A percentile compares a stretch with the other conserved stretches of the same genome.
Evolutionary conservation across 768 basidiomycete genomes (phyloP).

Genomic region (Saitozyma sp.): DNA sequence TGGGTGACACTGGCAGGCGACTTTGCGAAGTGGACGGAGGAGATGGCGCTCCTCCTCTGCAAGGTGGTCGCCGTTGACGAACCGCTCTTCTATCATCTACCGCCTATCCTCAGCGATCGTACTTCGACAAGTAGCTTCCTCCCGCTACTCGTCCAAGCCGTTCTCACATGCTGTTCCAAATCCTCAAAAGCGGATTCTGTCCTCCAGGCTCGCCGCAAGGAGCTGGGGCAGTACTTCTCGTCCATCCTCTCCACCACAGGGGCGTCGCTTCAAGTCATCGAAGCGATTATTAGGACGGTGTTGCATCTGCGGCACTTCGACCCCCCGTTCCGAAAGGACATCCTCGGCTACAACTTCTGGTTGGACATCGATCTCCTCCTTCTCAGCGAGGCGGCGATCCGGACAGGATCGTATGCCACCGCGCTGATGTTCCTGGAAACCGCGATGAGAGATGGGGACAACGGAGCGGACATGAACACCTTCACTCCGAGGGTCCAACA

Average conservation of each 20-base stretch:
- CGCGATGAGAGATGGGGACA: constrained; percentile 59
- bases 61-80: constrained; percentile 42
- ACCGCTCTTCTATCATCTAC: constrained; percentile 70
- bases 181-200: constrained; percentile 1
- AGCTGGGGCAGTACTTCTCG: constrained; percentile 62
- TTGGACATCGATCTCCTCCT: constrained; percentile 71
- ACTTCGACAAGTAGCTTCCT: constrained; percentile 67
- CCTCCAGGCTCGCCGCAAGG: not conserved
- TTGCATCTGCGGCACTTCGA: constrained; percentile 75
- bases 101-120: constrained; percentile 62
- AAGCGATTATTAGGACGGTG: constrained; percentile 67
- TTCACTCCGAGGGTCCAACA: constrained; percentile 26
- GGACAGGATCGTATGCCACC: constrained; percentile 82
- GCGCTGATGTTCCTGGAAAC: constrained; percentile 87
- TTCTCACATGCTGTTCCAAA: constrained; percentile 55
- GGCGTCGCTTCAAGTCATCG: constrained; percentile 56
- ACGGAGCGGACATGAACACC: not conserved
- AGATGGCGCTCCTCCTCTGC: constrained; percentile 19
- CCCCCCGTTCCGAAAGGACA: constrained; percentile 52
- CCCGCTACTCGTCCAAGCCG: constrained; percentile 71
- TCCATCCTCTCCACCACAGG: constrained; percentile 57
- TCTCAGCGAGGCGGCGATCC: constrained; percentile 70
- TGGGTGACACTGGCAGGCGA: constrained; percentile 11
- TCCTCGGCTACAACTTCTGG: constrained; percentile 60
- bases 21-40: constrained; percentile 13